Evolutionary conservation across 345 rosid genomes (phyloP).

Genomic region (Eucalyptus curtisii): DNA sequence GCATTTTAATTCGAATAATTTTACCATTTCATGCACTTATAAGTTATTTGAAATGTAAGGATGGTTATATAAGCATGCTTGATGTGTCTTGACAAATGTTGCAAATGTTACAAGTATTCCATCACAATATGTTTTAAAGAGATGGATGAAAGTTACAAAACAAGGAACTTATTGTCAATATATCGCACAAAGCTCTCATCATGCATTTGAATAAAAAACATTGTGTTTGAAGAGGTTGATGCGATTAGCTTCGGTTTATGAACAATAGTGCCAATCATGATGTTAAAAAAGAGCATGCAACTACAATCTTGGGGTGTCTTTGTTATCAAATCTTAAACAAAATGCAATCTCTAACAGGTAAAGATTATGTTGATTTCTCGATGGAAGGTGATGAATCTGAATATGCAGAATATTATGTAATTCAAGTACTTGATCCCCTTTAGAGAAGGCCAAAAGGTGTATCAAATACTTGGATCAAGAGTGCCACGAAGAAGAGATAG

Average conservation of each 20-base stretch:
- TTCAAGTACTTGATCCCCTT: background rate
- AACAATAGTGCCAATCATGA: rapidly evolving
- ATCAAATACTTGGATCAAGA: background rate
- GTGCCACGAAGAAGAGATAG: background rate
- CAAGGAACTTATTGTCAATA: rapidly evolving
- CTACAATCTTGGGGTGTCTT: rapidly evolving
- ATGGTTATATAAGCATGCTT: background rate
- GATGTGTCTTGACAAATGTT: background rate
- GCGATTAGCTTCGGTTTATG: rapidly evolving
- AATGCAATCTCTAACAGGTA: too few relatives aligned
- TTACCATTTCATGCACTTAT: background rate
- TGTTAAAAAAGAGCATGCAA: too few relatives aligned
- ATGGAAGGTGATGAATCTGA: too few relatives aligned
- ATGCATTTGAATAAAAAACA: background rate
- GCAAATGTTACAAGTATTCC: background rate
- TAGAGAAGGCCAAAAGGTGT: background rate
- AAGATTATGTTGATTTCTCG: background rate
- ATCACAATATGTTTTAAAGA: background rate
- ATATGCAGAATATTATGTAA: background rate
- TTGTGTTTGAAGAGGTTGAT: background rate
- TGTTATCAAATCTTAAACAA: too few relatives aligned
- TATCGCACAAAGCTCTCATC: background rate
- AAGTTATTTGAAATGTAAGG: background rate
- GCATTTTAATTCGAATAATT: rapidly evolving
- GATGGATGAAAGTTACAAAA: background rate